A percentile compares a stretch with the other conserved stretches of the same genome.
Evolutionary conservation across 495 filamentous ascomycete species (phyloP).

Genomic region (Talaromyces thailandensis): DNA sequence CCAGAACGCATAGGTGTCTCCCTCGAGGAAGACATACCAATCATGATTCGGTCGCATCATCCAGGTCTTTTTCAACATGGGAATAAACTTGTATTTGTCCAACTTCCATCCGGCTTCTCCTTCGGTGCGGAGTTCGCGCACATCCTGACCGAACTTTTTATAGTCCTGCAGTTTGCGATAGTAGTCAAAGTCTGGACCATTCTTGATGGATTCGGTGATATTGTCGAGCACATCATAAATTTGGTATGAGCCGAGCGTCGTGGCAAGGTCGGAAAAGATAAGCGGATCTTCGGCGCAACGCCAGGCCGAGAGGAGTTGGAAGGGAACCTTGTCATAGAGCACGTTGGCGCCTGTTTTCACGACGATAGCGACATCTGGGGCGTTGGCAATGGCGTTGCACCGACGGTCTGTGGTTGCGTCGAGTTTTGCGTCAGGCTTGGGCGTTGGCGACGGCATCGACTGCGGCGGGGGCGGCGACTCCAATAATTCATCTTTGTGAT

Average conservation of each 20-base stretch:
- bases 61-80: slow-evolving; percentile 47
- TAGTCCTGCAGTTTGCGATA: slow-evolving; percentile 40
- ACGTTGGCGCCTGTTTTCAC: slow-evolving; percentile 52
- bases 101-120: slow-evolving; percentile 38
- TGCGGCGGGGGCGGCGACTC: background rate
- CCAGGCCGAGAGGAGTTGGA: slow-evolving; percentile 45
- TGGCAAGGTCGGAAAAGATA: slow-evolving; percentile 50
- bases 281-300: slow-evolving; percentile 42
- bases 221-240: slow-evolving; percentile 45
- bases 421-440: background rate
- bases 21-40: slow-evolving; percentile 56
- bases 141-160: slow-evolving; percentile 29
- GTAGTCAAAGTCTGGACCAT: slow-evolving; percentile 42
- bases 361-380: slow-evolving; percentile 13
- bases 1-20: slow-evolving; percentile 52
- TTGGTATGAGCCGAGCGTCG: slow-evolving; percentile 35
- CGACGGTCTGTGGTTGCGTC: slow-evolving; percentile 3
- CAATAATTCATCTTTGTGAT: background rate
- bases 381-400: slow-evolving; percentile 1
- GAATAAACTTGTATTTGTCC: slow-evolving; percentile 57
- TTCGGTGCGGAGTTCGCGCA: slow-evolving; percentile 10
- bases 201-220: slow-evolving; percentile 23
- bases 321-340: slow-evolving; percentile 41
- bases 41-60: slow-evolving; percentile 36
- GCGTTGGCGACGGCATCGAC: background rate